Conservation (phyloP, 768 basidiomycete genomes). For the Tylopilus sp. region DNA sequence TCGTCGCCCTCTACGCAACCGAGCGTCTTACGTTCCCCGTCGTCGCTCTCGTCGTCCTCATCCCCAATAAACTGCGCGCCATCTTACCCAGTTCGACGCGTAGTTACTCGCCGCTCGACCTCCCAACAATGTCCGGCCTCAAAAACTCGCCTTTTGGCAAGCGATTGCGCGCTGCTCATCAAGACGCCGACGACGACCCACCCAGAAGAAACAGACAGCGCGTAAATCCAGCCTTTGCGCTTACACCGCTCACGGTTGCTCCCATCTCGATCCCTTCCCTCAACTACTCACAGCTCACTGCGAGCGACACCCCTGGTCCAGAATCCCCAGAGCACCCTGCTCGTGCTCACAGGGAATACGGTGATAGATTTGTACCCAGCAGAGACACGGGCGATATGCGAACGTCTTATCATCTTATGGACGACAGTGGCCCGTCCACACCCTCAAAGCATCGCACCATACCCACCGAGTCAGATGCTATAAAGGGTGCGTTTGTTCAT, state of each 20-base stretch:
- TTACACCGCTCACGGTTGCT: constrained; percentile 30
- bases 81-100: neutral
- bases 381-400: constrained; percentile 58
- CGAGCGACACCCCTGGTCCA: constrained; percentile 48
- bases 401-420: constrained; percentile 59
- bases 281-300: constrained; percentile 48
- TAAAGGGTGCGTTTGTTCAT: constrained; percentile 52
- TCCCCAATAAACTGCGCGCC: neutral
- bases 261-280: constrained; percentile 53
- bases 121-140: constrained; percentile 58
- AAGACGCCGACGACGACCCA: constrained; percentile 52
- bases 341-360: constrained; percentile 40
- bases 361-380: constrained; percentile 62
- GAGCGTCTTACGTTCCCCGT: neutral
- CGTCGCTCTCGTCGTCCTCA: neutral
- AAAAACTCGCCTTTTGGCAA: constrained; percentile 86
- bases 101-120: neutral
- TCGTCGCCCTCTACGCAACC: constrained; percentile 2
- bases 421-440: constrained; percentile 52
- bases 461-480: constrained; percentile 70
- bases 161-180: constrained; percentile 69
- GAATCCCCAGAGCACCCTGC: constrained; percentile 36
- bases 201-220: constrained; percentile 51
- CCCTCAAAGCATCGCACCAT: constrained; percentile 61
- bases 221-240: constrained; percentile 52